These are phyloP conservation scores for Naegleria lovaniensis DNA, from an alignment of 208 protist species.

Conservation along the genomic window DNA sequence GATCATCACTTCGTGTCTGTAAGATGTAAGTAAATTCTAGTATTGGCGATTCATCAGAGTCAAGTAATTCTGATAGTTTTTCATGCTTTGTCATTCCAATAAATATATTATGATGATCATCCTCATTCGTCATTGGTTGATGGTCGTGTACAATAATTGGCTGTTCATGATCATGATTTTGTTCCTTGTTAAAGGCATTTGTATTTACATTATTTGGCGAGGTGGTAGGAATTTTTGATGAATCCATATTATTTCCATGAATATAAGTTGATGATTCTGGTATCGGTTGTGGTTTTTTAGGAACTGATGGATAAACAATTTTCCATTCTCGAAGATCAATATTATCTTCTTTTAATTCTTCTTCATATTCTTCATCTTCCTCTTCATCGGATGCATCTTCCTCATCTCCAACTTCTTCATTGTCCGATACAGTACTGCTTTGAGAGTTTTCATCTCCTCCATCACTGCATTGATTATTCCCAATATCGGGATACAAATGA, in stretches of 20 bases:
- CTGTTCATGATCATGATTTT: too few species aligned
- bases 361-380: background rate
- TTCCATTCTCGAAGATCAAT: background rate
- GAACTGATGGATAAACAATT: background rate
- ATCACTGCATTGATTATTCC: too few species aligned
- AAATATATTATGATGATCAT: background rate
- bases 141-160: too few species aligned
- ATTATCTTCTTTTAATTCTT: background rate
- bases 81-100: background rate
- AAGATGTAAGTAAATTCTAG: background rate
- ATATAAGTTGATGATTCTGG: background rate
- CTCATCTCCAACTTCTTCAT: background rate
- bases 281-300: background rate
- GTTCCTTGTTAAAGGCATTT: background rate
- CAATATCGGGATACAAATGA: too few species aligned
- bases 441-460: background rate
- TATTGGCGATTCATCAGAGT: background rate
- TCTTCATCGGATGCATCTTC: background rate
- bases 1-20: background rate
- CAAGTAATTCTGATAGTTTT: background rate
- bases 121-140: background rate
- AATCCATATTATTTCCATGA: background rate
- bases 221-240: too few species aligned
- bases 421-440: background rate
- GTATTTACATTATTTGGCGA: background rate